These are phyloP conservation scores for Botrytis porri DNA, from an alignment of 2,329 filamentous ascomycete genomes.

Conservation along the genomic window DNA sequence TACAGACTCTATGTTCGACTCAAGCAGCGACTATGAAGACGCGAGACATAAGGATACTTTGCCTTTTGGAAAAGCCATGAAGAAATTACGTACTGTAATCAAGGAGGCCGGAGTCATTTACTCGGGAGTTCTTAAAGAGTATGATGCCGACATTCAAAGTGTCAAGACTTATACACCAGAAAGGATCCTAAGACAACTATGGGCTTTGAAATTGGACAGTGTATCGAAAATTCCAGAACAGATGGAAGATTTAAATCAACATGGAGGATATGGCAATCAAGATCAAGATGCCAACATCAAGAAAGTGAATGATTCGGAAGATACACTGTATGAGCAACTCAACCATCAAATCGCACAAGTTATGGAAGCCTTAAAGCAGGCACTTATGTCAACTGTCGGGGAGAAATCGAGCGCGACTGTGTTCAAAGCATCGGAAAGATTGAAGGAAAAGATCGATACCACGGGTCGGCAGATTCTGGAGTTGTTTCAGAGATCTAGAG, in stretches of 20 bases:
- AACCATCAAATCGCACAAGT: constrained; percentile 12
- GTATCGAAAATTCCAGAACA: neutral
- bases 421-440: constrained; percentile 20
- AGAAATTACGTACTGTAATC: constrained; percentile 22
- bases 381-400: constrained; percentile 5
- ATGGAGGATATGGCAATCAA: neutral
- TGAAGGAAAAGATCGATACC: constrained; percentile 26
- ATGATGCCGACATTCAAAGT: constrained; percentile 23
- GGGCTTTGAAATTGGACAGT: constrained; percentile 24
- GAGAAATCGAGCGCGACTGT: constrained; percentile 12
- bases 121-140: constrained; percentile 25
- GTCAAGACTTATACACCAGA: constrained; percentile 25
- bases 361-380: constrained; percentile 19
- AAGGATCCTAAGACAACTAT: constrained; percentile 23
- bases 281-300: constrained; percentile 19
- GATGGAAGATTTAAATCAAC: constrained; percentile 15
- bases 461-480: constrained; percentile 23
- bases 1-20: neutral
- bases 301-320: neutral
- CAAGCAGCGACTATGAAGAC: constrained; percentile 2
- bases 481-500: constrained; percentile 23
- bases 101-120: constrained; percentile 28
- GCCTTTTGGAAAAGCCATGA: constrained; percentile 23
- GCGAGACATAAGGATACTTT: neutral
- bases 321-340: constrained; percentile 6